Conservation (phyloP, 805 yeast species). For the Jamesozyma spencerorum region DNA sequence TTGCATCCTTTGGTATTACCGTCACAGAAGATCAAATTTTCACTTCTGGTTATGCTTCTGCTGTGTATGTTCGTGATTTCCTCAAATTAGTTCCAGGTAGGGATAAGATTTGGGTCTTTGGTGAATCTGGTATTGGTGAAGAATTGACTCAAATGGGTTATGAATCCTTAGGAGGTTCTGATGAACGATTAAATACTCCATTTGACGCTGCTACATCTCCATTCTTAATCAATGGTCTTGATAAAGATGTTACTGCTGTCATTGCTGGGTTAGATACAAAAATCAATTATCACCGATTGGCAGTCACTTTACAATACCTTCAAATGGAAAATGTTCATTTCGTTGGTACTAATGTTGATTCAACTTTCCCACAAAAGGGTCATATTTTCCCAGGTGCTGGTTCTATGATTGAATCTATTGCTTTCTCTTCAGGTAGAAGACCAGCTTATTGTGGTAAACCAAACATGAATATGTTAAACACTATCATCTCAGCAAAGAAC, state of each 20-base stretch:
- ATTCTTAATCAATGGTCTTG: slow-evolving; percentile 41
- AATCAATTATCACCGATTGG: slow-evolving; percentile 72
- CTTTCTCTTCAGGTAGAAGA: slow-evolving; percentile 64
- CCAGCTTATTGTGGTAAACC: slow-evolving; percentile 96
- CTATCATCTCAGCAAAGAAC: slow-evolving; percentile 59
- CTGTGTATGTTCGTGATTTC: slow-evolving; percentile 73
- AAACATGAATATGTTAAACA: slow-evolving; percentile 77
- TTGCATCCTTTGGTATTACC: slow-evolving; percentile 43
- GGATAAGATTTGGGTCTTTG: slow-evolving; percentile 77
- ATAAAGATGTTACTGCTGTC: slow-evolving; percentile 75
- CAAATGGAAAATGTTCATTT: slow-evolving; percentile 53
- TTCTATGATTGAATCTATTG: slow-evolving; percentile 69
- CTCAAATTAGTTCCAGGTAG: slow-evolving; percentile 60
- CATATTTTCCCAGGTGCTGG: slow-evolving; percentile 91
- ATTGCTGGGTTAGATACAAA: slow-evolving; percentile 76
- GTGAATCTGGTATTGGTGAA: slow-evolving; percentile 76
- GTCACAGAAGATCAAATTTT: slow-evolving; percentile 62
- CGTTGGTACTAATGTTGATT: slow-evolving; percentile 89
- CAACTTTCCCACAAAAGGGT: slow-evolving; percentile 88
- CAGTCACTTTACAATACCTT: slow-evolving; percentile 74
- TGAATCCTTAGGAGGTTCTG: slow-evolving; percentile 73
- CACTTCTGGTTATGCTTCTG: slow-evolving; percentile 87
- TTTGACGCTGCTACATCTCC: slow-evolving; percentile 51
- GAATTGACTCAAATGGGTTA: slow-evolving; percentile 74
- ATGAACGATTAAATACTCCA: slow-evolving; percentile 44